These are phyloP conservation scores for Russula griseocarnosa DNA, from an alignment of 768 basidiomycete species.

Conservation along the genomic window DNA sequence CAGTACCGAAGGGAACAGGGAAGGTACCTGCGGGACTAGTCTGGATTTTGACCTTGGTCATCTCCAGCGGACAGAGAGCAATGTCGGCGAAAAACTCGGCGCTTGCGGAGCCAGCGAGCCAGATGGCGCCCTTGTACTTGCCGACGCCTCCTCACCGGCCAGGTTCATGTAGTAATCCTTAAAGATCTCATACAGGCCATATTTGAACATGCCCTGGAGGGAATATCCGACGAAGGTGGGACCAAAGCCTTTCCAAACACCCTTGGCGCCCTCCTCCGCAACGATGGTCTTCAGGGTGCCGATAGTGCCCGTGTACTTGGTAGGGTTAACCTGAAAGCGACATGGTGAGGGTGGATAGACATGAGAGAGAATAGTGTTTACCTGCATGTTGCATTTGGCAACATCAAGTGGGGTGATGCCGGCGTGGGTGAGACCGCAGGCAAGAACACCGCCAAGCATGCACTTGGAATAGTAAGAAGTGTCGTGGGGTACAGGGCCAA, in stretches of 20 bases:
- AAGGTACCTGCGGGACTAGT: constrained; percentile 71
- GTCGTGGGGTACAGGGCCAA: constrained; percentile 75
- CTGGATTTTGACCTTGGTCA: constrained; percentile 91
- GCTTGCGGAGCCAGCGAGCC: constrained; percentile 90
- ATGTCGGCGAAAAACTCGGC: constrained; percentile 96
- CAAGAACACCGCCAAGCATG: constrained; percentile 83
- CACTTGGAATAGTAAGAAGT: constrained; percentile 75
- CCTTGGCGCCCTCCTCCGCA: constrained; percentile 76
- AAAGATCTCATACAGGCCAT: constrained; percentile 96
- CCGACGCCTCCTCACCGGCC: constrained; percentile 75
- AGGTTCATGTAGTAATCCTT: constrained; percentile 90
- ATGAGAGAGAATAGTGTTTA: constrained; percentile 31
- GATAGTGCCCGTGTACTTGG: constrained; percentile 66
- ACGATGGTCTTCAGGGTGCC: constrained; percentile 60
- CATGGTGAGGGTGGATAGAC: constrained; percentile 1
- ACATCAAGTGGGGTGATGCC: constrained; percentile 86
- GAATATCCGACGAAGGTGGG: constrained; percentile 94
- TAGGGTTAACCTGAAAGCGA: constrained; percentile 59
- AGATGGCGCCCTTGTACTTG: constrained; percentile 86
- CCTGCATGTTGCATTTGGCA: constrained; percentile 92
- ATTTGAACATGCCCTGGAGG: constrained; percentile 97
- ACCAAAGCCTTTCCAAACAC: constrained; percentile 92
- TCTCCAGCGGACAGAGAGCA: constrained; percentile 92
- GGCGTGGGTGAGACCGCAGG: constrained; percentile 85
- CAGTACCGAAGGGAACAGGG: constrained; percentile 70